A percentile compares a stretch with the other conserved stretches of the same genome.
These are phyloP conservation scores for Sclerotinia glacialis DNA, from an alignment of 2,329 filamentous ascomycete genomes.

Conservation along the genomic window DNA sequence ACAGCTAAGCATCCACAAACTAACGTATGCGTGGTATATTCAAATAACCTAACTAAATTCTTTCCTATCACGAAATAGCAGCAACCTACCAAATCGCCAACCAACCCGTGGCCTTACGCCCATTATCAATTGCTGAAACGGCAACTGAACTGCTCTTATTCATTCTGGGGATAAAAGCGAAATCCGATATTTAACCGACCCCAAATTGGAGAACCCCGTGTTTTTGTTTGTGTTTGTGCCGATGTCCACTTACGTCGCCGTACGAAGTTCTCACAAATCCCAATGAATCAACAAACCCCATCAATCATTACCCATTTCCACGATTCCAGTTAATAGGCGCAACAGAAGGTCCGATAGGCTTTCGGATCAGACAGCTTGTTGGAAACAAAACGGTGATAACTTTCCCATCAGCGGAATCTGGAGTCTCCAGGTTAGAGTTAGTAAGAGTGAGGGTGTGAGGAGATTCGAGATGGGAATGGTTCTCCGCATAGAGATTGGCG, in stretches of 20 bases:
- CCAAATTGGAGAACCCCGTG: not conserved
- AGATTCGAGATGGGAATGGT: not conserved
- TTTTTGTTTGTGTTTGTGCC: not conserved
- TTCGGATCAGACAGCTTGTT: not conserved
- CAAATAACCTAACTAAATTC: no score
- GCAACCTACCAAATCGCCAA: not conserved
- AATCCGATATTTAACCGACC: not conserved
- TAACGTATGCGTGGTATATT: not conserved
- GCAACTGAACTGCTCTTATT: not conserved
- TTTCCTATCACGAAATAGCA: not conserved
- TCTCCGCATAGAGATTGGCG: not conserved
- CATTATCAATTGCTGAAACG: not conserved
- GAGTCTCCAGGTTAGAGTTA: conserved; percentile 1
- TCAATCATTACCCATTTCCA: not conserved
- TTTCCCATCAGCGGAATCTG: not conserved
- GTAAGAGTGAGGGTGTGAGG: not conserved
- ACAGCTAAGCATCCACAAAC: not conserved
- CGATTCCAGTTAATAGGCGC: not conserved
- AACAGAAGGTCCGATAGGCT: not conserved
- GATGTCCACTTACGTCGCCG: not conserved
- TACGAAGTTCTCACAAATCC: not conserved
- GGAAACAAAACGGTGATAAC: not conserved
- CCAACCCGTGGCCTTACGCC: not conserved
- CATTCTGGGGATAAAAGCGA: not conserved
- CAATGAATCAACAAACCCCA: not conserved